Evolutionary conservation across 768 basidiomycete species (phyloP), one percentile per base, ranked within the genome.

Genomic region (Kwoniella pini): DNA sequence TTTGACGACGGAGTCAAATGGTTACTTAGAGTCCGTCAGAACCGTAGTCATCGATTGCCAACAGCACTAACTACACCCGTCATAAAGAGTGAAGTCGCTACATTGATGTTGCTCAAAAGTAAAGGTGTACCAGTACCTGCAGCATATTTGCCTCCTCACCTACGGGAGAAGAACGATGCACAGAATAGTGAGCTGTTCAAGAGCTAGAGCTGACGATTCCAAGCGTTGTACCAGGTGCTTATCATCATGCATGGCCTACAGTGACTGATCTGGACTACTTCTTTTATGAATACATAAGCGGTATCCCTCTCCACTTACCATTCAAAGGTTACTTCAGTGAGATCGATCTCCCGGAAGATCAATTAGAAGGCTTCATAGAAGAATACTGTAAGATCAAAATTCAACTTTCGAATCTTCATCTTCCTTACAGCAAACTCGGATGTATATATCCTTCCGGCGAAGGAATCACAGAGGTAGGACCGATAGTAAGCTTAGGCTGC

Each of bases 1-100:
- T 64, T 59, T 30, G 62, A 58, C 26, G 62, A 64, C 30, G 57
- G 57, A 3, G 44, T 64, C 36, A 40, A 48, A 30, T 64, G 62
- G 62, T 19, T 64, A 15, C n/a, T 64, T 1, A 33, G 62, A 24
- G 36, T 54, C 31, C 7, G 52, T 19, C 49, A 42, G n/a, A n/a
- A n/a, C n/a, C n/a, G n/a, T n/a, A n/a, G n/a, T n/a, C n/a, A n/a
- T n/a, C n/a, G n/a, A n/a, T n/a, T n/a, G n/a, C n/a, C n/a, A n/a
- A n/a, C n/a, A n/a, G n/a, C n/a, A n/a, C n/a, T n/a, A n/a, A n/a
- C n/a, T n/a, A n/a, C n/a, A n/a, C n/a, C n/a, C n/a, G n/a, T n/a
- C n/a, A n/a, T n/a, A n/a, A n/a, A n/a, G n/a, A n/a, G n/a, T 38
- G 63, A 64, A 46, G 53, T 64, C 9, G 30, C 31, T 17, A 64